Base-by-base conservation (phyloP, 257 asterid genomes). In the Solanum appendiculatum region DNA sequence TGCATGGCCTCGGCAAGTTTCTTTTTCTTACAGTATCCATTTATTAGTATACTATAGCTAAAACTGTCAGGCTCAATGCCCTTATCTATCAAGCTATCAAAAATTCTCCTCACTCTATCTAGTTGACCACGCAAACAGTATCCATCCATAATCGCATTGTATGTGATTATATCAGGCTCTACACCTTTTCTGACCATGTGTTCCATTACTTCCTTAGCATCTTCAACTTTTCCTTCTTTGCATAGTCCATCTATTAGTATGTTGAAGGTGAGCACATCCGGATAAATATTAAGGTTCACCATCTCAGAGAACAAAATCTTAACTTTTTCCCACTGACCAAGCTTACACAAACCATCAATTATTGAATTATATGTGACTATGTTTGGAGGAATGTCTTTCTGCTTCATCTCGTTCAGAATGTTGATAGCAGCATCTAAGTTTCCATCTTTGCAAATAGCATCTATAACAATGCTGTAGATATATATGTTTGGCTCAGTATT, bases 371-470 rank as follows among this genome's bases (percentile, higher is more conserved):
- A 87, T 2, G 87, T 84, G 16, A 72, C n/a, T 73, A 29, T 15
- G 3, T 40, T 7, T 9, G 21, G 58, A 48, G 0, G 3, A 48
- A 48, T 15, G 21, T 1, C 56, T 15, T 15, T 48, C 1, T 66
- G 64, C 20, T 18, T 36, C 91, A 91, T 86, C 29, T 88, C 60
- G 21, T 54, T 42, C 5, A 91, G 37, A 37, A 89, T 0, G 77
- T 20, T 48, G 44, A 40, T 40, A 40, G 44, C 44, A 40, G 13
- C 0, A 9, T 40, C 44, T 40, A 0, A 40, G 44, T 40, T 9
- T 0, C 44, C 13, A 40, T 9, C 44, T 40, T 40, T 40, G 44
- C 44, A 40, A 0, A 40, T 11, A 0, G 44, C 3, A 9, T 40
- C 44, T 9, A 40, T 37, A 0, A 37, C 40, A 2, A 37, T 37